Percentiles rank a stretch among this genome's conserved stretches.
These are phyloP conservation scores for Russula virescens DNA, from an alignment of 768 basidiomycete species.

Conservation along the genomic window DNA sequence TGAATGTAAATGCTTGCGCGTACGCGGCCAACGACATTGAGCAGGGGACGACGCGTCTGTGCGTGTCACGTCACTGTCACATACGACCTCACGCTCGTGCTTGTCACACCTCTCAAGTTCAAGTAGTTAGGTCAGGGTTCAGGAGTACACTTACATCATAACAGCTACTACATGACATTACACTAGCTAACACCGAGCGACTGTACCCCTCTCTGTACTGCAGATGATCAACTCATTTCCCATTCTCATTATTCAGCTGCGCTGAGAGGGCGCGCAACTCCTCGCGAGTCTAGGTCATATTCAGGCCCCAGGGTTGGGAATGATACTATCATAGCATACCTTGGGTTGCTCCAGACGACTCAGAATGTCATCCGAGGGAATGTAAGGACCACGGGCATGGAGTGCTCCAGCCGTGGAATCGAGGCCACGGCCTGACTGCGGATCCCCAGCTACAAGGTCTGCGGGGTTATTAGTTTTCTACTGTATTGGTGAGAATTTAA, in stretches of 20 bases:
- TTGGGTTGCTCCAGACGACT: slow-evolving; percentile 41
- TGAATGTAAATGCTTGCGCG: slow-evolving; percentile 8
- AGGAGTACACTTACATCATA: too few relatives aligned
- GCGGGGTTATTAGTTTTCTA: slow-evolving; percentile 56
- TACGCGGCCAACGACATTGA: neutral
- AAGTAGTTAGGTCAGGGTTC: too few relatives aligned
- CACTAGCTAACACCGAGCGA: too few relatives aligned
- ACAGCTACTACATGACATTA: too few relatives aligned
- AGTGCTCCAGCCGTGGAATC: slow-evolving; percentile 36
- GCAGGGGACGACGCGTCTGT: neutral
- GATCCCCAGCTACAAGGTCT: slow-evolving; percentile 34
- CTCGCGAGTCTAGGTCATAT: slow-evolving; percentile 41
- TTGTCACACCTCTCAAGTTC: neutral
- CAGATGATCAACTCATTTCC: neutral
- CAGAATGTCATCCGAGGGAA: slow-evolving; percentile 40
- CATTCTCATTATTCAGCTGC: slow-evolving; percentile 36
- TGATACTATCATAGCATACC: slow-evolving; percentile 31
- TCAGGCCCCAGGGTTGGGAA: too few relatives aligned
- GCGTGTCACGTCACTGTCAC: slow-evolving; percentile 4
- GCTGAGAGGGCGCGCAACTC: slow-evolving; percentile 43
- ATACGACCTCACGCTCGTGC: neutral
- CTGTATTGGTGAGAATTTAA: neutral
- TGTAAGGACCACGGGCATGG: slow-evolving; percentile 44
- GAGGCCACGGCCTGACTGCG: too few relatives aligned
- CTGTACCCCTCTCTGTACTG: neutral